phyloP scores from a whole-genome alignment of 208 protist genomes.

The Leishmania braziliensis region DNA sequence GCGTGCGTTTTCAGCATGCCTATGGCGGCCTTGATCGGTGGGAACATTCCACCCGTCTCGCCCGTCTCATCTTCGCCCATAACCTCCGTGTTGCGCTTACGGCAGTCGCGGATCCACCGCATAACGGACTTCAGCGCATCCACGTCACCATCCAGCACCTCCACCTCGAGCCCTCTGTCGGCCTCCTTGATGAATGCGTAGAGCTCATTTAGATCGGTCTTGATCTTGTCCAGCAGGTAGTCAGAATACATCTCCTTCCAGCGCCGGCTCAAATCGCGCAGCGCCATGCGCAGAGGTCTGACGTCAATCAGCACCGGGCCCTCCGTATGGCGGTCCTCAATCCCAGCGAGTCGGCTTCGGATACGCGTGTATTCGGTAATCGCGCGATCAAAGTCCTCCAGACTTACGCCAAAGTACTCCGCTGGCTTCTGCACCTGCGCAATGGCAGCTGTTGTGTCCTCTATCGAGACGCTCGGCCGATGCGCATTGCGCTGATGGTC shows the following conservation, averaged over 20 bases:
- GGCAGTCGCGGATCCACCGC: constrained; percentile 93
- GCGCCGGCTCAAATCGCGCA: constrained; percentile 91
- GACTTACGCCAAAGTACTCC: constrained; percentile 90
- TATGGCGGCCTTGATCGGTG: constrained; percentile 90
- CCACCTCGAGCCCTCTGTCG: constrained; percentile 91
- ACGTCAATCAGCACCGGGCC: constrained; percentile 95
- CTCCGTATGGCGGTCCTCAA: constrained; percentile 90
- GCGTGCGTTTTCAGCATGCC: constrained; percentile 92
- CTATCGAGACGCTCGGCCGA: constrained; percentile 48
- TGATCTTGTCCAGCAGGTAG: constrained; percentile 93
- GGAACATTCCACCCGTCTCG: constrained; percentile 90
- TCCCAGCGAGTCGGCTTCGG: constrained; percentile 73
- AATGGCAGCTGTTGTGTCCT: constrained; percentile 36
- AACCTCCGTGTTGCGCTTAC: constrained; percentile 83
- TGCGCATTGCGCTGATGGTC: constrained; percentile 31
- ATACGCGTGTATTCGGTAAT: constrained; percentile 94
- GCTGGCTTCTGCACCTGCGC: constrained; percentile 39
- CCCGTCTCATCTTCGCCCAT: constrained; percentile 85
- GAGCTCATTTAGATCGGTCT: constrained; percentile 77
- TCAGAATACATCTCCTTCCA: constrained; percentile 96
- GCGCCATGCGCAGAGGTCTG: constrained; percentile 94
- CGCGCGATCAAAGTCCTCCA: constrained; percentile 93
- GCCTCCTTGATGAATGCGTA: constrained; percentile 94
- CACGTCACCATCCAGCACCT: constrained; percentile 90
- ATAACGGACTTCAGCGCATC: constrained; percentile 93